Evolutionary conservation across 108 stramenopile genomes (phyloP).

Genomic region (Nannochloropsis granulata): DNA sequence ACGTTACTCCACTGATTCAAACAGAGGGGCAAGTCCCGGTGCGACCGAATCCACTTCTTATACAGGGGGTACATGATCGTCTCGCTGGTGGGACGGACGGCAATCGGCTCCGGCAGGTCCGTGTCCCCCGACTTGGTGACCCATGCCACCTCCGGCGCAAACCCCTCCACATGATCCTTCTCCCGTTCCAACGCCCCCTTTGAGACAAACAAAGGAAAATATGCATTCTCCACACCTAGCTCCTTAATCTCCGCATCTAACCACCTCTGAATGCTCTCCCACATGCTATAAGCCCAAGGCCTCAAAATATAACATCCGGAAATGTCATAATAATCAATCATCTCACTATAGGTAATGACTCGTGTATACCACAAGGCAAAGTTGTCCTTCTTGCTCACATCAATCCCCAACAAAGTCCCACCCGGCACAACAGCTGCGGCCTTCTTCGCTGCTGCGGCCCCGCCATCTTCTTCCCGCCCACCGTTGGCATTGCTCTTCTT

Average conservation of each 20-base stretch:
- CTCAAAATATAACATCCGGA: conserved; percentile 97
- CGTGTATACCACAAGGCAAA: conserved; percentile 93
- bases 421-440: not conserved
- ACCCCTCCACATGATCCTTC: conserved; percentile 98
- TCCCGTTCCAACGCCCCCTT: conserved; percentile 80
- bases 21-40: conserved; percentile 84
- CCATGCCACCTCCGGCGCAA: conserved; percentile 96
- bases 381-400: conserved; percentile 43
- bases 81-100: conserved; percentile 90
- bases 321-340: conserved; percentile 98
- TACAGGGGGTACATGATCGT: conserved; percentile 99
- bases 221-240: conserved; percentile 73
- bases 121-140: conserved; percentile 67
- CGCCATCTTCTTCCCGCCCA: not conserved
- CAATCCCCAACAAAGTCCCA: conserved; percentile 46
- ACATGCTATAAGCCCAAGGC: conserved; percentile 95
- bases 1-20: conserved; percentile 99
- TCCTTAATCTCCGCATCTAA: conserved; percentile 60
- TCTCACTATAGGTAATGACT: conserved; percentile 89
- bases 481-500: conserved; percentile 4
- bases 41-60: conserved; percentile 64
- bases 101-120: conserved; percentile 87
- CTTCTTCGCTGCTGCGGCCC: not conserved
- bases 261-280: conserved; percentile 94
- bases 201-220: conserved; percentile 95